These are phyloP conservation scores for Tricholoma hemisulphureum DNA, from an alignment of 768 basidiomycete genomes.

Conservation along the genomic window DNA sequence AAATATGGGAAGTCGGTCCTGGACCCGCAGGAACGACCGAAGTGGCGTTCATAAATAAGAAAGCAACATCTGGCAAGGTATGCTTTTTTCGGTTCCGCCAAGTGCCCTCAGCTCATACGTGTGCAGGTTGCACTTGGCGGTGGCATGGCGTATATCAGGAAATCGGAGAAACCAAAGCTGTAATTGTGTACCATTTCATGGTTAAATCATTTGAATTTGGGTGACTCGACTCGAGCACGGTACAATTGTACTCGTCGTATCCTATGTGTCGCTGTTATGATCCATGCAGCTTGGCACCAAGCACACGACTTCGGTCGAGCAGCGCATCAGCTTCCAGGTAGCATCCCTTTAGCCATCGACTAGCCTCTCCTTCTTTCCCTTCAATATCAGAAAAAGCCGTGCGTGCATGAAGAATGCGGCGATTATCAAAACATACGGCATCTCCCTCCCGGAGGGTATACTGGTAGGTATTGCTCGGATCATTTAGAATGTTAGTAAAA, in stretches of 20 bases:
- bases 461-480: constrained; percentile 48
- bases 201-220: no score
- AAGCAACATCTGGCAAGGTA: constrained; percentile 60
- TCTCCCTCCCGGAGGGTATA: constrained; percentile 81
- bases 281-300: constrained; percentile 33
- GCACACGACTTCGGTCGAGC: constrained; percentile 56
- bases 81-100: constrained; percentile 3
- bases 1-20: constrained; percentile 72
- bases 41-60: constrained; percentile 61
- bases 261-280: background rate
- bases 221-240: no score
- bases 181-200: constrained; percentile 10
- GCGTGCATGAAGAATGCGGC: constrained; percentile 84
- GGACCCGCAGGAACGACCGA: constrained; percentile 60
- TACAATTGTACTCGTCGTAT: background rate
- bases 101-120: background rate
- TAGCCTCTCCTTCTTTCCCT: constrained; percentile 47
- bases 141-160: constrained; percentile 65
- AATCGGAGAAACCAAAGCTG: constrained; percentile 30
- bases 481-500: constrained; percentile 61
- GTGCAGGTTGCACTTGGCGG: constrained; percentile 51
- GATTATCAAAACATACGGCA: constrained; percentile 88
- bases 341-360: constrained; percentile 89
- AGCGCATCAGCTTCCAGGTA: constrained; percentile 70
- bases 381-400: constrained; percentile 62